Base-by-base conservation (phyloP, 106 monocot species). In the Dactylorhiza incarnata region DNA sequence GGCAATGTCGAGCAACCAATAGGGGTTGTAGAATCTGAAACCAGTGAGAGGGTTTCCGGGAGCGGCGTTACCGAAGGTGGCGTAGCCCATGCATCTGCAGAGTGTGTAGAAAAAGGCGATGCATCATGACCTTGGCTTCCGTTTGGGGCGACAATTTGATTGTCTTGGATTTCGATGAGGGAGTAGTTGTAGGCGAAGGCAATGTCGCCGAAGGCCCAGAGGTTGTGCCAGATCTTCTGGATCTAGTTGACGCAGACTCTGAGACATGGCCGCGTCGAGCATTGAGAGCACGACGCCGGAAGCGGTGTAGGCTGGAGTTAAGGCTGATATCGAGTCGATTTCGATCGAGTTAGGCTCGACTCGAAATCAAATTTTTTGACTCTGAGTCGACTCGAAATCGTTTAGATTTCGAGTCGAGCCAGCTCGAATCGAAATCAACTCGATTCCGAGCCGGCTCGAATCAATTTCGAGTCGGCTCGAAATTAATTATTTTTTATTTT, bases 51-150 rank as follows among this genome's bases (percentile, higher is more conserved):
- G 78, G 67, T 87, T 87, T 16, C 68, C 93, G 0, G 90, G 93
- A 16, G 96, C 88, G 3, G 15, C 63, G 80, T 96, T 83, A 2
- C 96, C 93, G 78, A 96, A 96, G 12, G 93, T 93, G 4, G 88
- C 87, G 70, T 96, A 96, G 25, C 96, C 96, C 82, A 93, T 76
- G 83, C 89, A 85, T 2, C 96, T 91, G 58, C 93, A 96, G 13
- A 89, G 80, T 75, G 87, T 83, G 86, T 96, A 90, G 84, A 96
- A 96, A 10, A 79, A 3, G 3, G 95, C 85, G 6, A 90, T 88
- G 72, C 84, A 90, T 96, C 95, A 96, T 93, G 67, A 87, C 89
- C 81, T 80, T 61, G 29, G 82, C 68, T 58, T 92, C 95, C 12
- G 92, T 81, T 6, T 92, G 92, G 20, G 92, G 89, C 2, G 88